Base-by-base conservation (phyloP, 768 basidiomycete species). In the Russula earlei region DNA sequence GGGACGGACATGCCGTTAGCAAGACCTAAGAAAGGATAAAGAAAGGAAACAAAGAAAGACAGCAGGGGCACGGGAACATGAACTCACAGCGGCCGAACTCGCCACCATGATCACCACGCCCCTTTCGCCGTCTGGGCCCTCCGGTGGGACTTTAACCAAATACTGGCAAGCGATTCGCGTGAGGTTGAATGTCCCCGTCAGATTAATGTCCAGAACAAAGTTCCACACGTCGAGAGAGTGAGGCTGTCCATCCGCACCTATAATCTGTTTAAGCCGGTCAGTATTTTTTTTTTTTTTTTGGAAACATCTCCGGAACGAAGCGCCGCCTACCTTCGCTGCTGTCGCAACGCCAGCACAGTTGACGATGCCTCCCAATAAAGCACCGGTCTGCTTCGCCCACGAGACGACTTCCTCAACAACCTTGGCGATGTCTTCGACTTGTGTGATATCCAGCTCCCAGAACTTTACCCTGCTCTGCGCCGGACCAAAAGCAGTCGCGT, bases 111-210 rank as follows among this genome's bases (percentile, higher is more conserved):
- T 64, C n/a, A 84, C 68, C 9, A 83, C 76, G 5, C 82, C 82
- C 22, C 78, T 67, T 63, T 84, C 82, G 1, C 74, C 79, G 55
- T 81, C 79, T 0, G 65, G 49, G 20, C 72, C 69, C 58, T 80
- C 78, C 3, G 65, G 67, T 1, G 71, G 66, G 46, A 76, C 76
- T 31, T 71, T 69, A 14, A 77, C 71, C 31, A 83, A 71, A 56
- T 80, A 74, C 55, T 76, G 67, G 48, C 80, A 69, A 24, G 74
- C 79, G 20, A 79, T 67, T 4, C 81, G 72, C 7, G 79, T 79
- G 49, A 84, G 70, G 60, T 83, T 78, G 70, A 83, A 83, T 1
- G 77, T 71, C 19, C 81, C 80, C 2, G 79, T 75, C 25, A 83
- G 68, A 63, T 84, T 83, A 44, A 83, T 75, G 6, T 68, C 74